Percentiles rank a stretch among this genome's conserved stretches.
Evolutionary conservation across 2,329 filamentous ascomycete genomes (phyloP).

Genomic region (Clonostachys solani): DNA sequence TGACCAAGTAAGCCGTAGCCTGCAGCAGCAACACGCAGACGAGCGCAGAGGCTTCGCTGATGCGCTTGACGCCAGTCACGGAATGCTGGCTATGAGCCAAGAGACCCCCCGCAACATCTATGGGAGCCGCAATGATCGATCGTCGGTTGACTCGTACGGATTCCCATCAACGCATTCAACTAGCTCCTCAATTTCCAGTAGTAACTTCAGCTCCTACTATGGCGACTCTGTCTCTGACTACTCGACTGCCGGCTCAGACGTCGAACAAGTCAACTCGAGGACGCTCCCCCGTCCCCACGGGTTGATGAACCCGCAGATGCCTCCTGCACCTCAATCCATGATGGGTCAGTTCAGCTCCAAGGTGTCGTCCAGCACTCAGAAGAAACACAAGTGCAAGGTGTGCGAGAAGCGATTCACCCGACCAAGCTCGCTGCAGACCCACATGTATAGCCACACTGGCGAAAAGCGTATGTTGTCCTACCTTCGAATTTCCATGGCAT

Average conservation of each 20-base stretch:
- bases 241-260: conserved; percentile 82
- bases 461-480: conserved; percentile 78
- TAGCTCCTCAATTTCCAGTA: conserved; percentile 84
- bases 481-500: not conserved
- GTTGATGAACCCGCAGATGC: conserved; percentile 55
- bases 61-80: conserved; percentile 85
- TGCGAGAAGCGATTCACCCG: conserved; percentile 97
- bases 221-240: conserved; percentile 89
- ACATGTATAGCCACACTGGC: conserved; percentile 98
- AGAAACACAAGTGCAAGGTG: conserved; percentile 99
- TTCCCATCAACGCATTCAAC: conserved; percentile 83
- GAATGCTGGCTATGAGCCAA: conserved; percentile 94
- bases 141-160: conserved; percentile 81
- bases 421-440: conserved; percentile 90
- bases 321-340: conserved; percentile 90
- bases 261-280: conserved; percentile 74
- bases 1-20: not conserved
- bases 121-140: conserved; percentile 62
- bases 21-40: conserved; percentile 17
- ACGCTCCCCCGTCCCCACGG: conserved; percentile 78
- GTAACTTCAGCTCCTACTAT: conserved; percentile 80
- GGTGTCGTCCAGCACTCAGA: conserved; percentile 90
- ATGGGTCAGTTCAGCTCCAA: conserved; percentile 99
- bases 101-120: conserved; percentile 92
- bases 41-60: conserved; percentile 74